Evolutionary conservation across 2,329 filamentous ascomycete genomes (phyloP).

Genomic region (Verticillium tricorpus): DNA sequence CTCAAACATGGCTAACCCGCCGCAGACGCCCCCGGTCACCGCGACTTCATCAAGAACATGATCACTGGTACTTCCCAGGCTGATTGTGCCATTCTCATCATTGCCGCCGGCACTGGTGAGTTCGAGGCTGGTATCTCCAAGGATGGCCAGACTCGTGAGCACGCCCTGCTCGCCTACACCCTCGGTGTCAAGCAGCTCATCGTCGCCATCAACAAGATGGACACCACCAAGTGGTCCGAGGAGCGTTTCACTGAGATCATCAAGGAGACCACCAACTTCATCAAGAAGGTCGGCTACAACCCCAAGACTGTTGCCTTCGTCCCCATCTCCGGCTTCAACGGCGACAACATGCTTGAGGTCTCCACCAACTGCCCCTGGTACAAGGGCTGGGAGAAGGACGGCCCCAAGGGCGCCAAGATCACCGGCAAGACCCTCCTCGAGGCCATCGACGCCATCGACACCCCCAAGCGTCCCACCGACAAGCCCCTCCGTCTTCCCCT

Average conservation of each 20-base stretch:
- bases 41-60: slow-evolving; percentile 99
- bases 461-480: slow-evolving; percentile 88
- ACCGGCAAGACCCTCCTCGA: slow-evolving; percentile 97
- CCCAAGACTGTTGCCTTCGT: slow-evolving; percentile 98
- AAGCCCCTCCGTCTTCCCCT: slow-evolving; percentile 99
- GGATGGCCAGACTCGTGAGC: slow-evolving; percentile 99
- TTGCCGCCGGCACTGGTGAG: slow-evolving; percentile 99
- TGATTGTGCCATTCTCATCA: slow-evolving; percentile 99
- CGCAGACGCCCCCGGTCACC: slow-evolving; percentile 92
- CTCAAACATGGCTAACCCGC: too few relatives aligned
- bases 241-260: slow-evolving; percentile 96
- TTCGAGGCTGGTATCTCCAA: slow-evolving; percentile 99
- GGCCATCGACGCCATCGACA: slow-evolving; percentile 95
- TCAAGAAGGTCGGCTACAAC: slow-evolving; percentile 99
- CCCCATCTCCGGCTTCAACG: slow-evolving; percentile 99
- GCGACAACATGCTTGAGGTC: slow-evolving; percentile 96
- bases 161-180: slow-evolving; percentile 99
- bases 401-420: slow-evolving; percentile 75
- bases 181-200: slow-evolving; percentile 99
- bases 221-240: slow-evolving; percentile 98
- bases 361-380: slow-evolving; percentile 98
- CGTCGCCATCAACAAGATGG: slow-evolving; percentile 99
- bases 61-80: slow-evolving; percentile 99
- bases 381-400: slow-evolving; percentile 99
- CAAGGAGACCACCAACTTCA: slow-evolving; percentile 99